These are phyloP conservation scores for Sorghum bicolor DNA, from an alignment of 176 grass and related monocot species.

Conservation along the genomic window Sorghum_bicolor_NCBIv3 NC_012872.2:60503501-60504000, in stretches of 20 bases:
- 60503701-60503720: slow-evolving; percentile 46
- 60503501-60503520: neutral
- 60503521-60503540: neutral
- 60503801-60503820: slow-evolving; percentile 44
- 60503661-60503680: slow-evolving; percentile 40
- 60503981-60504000: slow-evolving; percentile 1
- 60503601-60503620: neutral
- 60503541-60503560: neutral
- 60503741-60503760: slow-evolving; percentile 71
- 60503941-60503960: slow-evolving; percentile 11
- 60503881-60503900: neutral
- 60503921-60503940: slow-evolving; percentile 46
- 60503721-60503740: slow-evolving; percentile 21
- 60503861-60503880: neutral
- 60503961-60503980: slow-evolving; percentile 16
- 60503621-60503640: slow-evolving; percentile 28
- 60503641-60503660: slow-evolving; percentile 12
- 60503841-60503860: slow-evolving; percentile 41
- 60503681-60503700: neutral
- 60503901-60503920: slow-evolving; percentile 38
- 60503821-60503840: slow-evolving; percentile 5
- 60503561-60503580: neutral
- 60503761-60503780: slow-evolving; percentile 71
- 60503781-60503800: slow-evolving; percentile 38
- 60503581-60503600: neutral